These are phyloP conservation scores for Fusarium ambrosium DNA, from an alignment of 2,329 filamentous ascomycete species.

Conservation along the genomic window DNA sequence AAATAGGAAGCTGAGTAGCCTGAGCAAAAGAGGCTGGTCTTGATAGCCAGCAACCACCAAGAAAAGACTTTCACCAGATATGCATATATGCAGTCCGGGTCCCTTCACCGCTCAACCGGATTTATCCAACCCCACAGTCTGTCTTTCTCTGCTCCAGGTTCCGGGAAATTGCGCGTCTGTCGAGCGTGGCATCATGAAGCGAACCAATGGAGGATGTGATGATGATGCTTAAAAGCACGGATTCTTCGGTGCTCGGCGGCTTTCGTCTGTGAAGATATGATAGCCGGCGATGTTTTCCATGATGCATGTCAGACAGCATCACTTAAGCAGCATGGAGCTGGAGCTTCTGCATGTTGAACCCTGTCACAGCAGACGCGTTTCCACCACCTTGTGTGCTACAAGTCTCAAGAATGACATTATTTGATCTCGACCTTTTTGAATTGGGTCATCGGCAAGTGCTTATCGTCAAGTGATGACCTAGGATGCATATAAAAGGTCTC, in stretches of 20 bases:
- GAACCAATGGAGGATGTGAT: constrained; percentile 25
- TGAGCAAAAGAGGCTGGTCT: neutral
- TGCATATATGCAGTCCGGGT: constrained; percentile 38
- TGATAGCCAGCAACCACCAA: neutral
- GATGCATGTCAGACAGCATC: neutral
- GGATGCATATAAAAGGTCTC: neutral
- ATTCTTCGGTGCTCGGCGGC: neutral
- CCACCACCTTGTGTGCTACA: neutral
- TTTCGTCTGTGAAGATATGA: neutral
- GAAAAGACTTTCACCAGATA: constrained; percentile 6
- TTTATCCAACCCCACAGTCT: constrained; percentile 37
- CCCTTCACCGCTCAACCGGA: constrained; percentile 41
- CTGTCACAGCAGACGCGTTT: neutral
- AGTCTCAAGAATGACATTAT: neutral
- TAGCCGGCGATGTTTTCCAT: neutral
- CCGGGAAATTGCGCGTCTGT: constrained; percentile 34
- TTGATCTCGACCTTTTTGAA: no score
- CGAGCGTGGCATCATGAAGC: constrained; percentile 16
- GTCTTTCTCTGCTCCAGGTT: constrained; percentile 3
- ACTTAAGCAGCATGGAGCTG: neutral
- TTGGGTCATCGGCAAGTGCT: neutral
- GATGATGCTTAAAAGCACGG: neutral
- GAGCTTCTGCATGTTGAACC: neutral
- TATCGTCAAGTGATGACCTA: neutral
- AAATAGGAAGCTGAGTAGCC: neutral